Evolutionary conservation across 2,329 filamentous ascomycete genomes (phyloP), one percentile per base, ranked within the genome.

Genomic region (Pestalotiopsis sp.): DNA sequence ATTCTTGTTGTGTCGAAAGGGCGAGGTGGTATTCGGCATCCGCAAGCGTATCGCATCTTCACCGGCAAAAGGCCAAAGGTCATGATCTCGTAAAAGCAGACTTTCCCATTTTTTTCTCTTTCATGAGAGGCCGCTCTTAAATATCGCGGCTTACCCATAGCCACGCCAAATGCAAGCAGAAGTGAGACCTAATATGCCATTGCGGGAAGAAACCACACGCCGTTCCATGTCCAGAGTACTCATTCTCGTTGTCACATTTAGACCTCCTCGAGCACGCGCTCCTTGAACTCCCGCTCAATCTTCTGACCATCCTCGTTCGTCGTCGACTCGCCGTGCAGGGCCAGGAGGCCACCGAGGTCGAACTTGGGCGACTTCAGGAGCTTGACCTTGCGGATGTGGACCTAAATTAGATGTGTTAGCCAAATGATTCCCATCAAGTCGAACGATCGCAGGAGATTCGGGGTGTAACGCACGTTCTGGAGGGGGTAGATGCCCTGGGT

Each of bases 361-460:
- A 99, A 98, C 90, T 99, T 99, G 82, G 96, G 96, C 76, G 92
- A 85, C 92, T 99, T 99, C 78, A 99, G 89, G 78, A 99, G 93
- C 92, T 99, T 99, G 81, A 99, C 95, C 91, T 99, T 99, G 86
- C 96, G 95, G 86, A 99, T 97, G 90, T 99, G 96, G 81, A 98
- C 95, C 95, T 98, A 78, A 7, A 20, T 36, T n/a, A 38, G 4
- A 7, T 3, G 6, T 38, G 59, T 61, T 38, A 61, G 59, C 59
- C 4, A 36, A 5, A 20, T 27, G 1, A 6, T 27, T 27, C 27
- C 27, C 27, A 27, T 27, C 4, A 27, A 27, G 4, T 27, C 27
- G 27, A 27, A 27, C 4, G 27, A 27, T 27, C 27, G 27, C 27
- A 27, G 27, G 27, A 27, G 27, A 5, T 4, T 17, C 14, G 62